These are phyloP conservation scores for Clavariopsis aquatica DNA, from an alignment of 495 filamentous ascomycete species.

Conservation along the genomic window DNA sequence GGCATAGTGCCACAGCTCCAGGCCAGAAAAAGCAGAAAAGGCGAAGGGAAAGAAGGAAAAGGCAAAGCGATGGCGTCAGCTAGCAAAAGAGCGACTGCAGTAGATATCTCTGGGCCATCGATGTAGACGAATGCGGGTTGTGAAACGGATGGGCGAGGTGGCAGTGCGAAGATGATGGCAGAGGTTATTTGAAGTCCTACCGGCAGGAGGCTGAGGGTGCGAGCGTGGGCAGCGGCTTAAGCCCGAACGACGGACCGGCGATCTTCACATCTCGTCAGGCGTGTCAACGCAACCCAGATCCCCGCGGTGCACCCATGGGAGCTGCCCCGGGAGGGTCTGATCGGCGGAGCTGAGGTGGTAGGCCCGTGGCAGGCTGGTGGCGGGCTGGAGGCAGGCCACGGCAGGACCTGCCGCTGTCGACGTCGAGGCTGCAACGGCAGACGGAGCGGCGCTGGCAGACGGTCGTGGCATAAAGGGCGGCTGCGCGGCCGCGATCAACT, in stretches of 20 bases:
- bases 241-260: conserved; percentile 10
- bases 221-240: conserved; percentile 8
- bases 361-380: no score
- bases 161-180: background rate
- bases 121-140: conserved; percentile 9
- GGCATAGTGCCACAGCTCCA: conserved; percentile 18
- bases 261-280: conserved; percentile 25
- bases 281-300: conserved; percentile 2
- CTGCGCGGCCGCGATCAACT: background rate
- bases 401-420: no score
- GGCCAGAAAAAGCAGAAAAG: background rate
- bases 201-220: background rate
- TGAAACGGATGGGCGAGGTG: conserved; percentile 11
- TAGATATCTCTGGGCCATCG: conserved; percentile 15
- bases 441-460: background rate
- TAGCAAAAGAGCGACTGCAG: background rate
- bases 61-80: background rate
- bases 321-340: background rate
- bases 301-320: conserved; percentile 16
- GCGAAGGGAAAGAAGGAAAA: background rate
- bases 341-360: background rate
- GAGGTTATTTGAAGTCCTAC: conserved; percentile 13
- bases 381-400: no score
- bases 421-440: no score
- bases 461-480: background rate